Percentiles rank a stretch among this genome's conserved stretches.
phyloP scores from a whole-genome alignment of 2,329 filamentous ascomycete species.

The Microsporum audouinii region DNA sequence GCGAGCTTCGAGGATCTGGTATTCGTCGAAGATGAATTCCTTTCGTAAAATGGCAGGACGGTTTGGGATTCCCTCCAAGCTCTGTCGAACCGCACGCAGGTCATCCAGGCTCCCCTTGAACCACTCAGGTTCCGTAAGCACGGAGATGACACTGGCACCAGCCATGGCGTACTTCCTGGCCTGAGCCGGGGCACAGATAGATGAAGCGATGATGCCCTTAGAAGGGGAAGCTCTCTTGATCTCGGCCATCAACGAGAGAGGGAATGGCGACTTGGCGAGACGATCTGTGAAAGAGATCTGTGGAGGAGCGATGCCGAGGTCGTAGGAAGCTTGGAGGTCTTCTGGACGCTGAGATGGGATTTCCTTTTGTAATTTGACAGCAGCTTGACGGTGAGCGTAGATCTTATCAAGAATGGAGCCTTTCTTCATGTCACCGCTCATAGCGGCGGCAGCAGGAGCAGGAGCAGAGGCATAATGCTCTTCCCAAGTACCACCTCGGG shows the following conservation, averaged over 20 bases:
- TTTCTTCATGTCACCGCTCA: constrained; percentile 43
- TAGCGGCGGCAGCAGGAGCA: constrained; percentile 15
- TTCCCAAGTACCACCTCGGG: constrained; percentile 84
- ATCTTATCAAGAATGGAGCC: constrained; percentile 84
- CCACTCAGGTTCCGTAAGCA: constrained; percentile 97
- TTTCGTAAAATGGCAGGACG: constrained; percentile 85
- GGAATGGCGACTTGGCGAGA: constrained; percentile 68
- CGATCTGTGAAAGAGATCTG: constrained; percentile 69
- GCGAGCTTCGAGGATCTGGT: constrained; percentile 90
- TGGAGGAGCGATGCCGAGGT: constrained; percentile 73
- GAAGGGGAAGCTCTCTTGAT: constrained; percentile 95
- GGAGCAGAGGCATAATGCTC: constrained; percentile 36
- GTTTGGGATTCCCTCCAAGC: constrained; percentile 81
- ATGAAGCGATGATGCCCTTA: constrained; percentile 83
- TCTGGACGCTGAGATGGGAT: constrained; percentile 72
- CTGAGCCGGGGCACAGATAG: constrained; percentile 78
- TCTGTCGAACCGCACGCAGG: constrained; percentile 72
- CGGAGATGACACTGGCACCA: constrained; percentile 92
- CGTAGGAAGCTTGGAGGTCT: constrained; percentile 77
- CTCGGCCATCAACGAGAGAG: constrained; percentile 91
- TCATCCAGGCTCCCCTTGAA: constrained; percentile 98
- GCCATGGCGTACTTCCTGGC: constrained; percentile 85
- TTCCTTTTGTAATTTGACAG: constrained; percentile 68
- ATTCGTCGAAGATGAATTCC: constrained; percentile 96
- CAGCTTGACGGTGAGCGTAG: constrained; percentile 65